Conservation (phyloP, 2,329 filamentous ascomycete genomes). For the Fusarium anguioides region DNA sequence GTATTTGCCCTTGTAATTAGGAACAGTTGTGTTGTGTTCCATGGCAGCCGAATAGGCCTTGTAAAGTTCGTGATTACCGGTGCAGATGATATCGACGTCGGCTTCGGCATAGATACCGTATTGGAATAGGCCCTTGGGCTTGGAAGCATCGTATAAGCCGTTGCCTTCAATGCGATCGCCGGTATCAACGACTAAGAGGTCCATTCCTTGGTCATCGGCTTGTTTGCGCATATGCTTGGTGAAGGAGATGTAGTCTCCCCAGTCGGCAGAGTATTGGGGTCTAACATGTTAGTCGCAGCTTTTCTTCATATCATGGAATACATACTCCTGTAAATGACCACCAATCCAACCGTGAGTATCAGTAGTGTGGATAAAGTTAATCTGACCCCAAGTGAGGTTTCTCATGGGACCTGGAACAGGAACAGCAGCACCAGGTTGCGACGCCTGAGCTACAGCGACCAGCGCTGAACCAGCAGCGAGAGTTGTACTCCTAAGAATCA, state of each 20-base stretch:
- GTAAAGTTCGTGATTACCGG: slow-evolving; percentile 97
- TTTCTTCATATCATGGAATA: background rate
- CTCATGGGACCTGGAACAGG: slow-evolving; percentile 85
- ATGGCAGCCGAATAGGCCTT: slow-evolving; percentile 78
- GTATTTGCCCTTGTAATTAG: slow-evolving; percentile 83
- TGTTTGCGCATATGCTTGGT: slow-evolving; percentile 81
- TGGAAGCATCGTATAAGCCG: slow-evolving; percentile 90
- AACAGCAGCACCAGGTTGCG: slow-evolving; percentile 83
- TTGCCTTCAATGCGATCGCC: slow-evolving; percentile 95
- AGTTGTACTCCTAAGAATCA: slow-evolving; percentile 45
- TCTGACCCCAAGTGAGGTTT: slow-evolving; percentile 87
- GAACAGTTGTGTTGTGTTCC: slow-evolving; percentile 83
- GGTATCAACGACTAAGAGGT: slow-evolving; percentile 94
- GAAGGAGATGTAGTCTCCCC: slow-evolving; percentile 98
- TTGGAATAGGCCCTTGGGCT: slow-evolving; percentile 87
- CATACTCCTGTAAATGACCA: slow-evolving; percentile 90
- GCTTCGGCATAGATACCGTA: slow-evolving; percentile 89
- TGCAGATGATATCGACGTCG: slow-evolving; percentile 83
- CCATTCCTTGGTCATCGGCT: slow-evolving; percentile 81
- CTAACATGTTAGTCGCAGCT: slow-evolving; percentile 54
- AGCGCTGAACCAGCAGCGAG: slow-evolving; percentile 46
- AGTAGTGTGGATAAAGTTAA: slow-evolving; percentile 98
- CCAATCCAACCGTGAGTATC: slow-evolving; percentile 97
- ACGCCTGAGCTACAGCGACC: slow-evolving; percentile 55
- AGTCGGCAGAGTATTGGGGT: slow-evolving; percentile 92